Base-by-base conservation (phyloP, 2,329 filamentous ascomycete genomes). In the Ophiostoma ulmi region DNA sequence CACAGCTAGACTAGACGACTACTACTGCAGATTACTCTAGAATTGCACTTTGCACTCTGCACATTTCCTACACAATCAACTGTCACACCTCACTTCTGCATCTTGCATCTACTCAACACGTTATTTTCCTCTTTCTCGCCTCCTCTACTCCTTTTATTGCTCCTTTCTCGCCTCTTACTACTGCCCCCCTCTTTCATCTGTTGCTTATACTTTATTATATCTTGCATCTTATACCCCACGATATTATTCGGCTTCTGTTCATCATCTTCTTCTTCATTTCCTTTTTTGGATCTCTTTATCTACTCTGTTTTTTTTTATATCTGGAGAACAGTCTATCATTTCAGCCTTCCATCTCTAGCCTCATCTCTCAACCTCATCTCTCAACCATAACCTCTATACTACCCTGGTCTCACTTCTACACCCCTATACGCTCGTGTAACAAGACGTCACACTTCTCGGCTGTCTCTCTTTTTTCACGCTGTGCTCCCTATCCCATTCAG, bases 221-320 rank as follows among this genome's bases (percentile, higher is more conserved):
- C 36, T 63, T 35, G 58, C 63, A 65, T 38, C 63, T 39, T 65
- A 65, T 65, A 65, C 63, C 63, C 63, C 63, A 65, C 63, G 63
- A 65, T 65, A 36, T 39, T 10, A 3, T 39, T 48, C 65, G 64
- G 64, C 44, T 68, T 35, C 31, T 38, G 31, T 35, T 68, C 44
- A 39, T 38, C 44, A 20, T 58, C 67, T 58, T 68, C 67, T 63
- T n/a, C 17, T 69, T 58, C 52, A 3, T 68, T 55, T 58, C 66
- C 39, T 48, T 39, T 67, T 67, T 67, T 20, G 65, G 65, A 41
- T 67, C 14, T 39, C 7, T 65, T 39, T 35, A 35, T 38, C 14
- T 22, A 65, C 20, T 39, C 63, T 39, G 10, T 35, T 11, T 22
- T 22, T 7, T 58, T 58, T 13, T 58, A 26, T 64, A 64, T 36